Evolutionary conservation across 495 filamentous ascomycete species (phyloP).

Genomic region (Aspergillus baeticus): DNA sequence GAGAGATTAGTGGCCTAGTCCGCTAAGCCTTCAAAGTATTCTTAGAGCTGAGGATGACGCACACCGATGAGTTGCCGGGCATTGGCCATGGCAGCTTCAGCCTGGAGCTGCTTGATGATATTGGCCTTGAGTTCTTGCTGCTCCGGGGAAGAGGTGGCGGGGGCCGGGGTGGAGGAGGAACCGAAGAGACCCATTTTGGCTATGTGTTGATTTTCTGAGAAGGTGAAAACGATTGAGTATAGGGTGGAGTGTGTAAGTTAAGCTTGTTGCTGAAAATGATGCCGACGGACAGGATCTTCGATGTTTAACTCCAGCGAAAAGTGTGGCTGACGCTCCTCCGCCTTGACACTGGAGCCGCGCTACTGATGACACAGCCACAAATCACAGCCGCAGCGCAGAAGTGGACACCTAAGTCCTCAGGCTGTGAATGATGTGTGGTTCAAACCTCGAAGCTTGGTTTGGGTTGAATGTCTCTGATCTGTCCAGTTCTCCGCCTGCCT

Average conservation of each 20-base stretch:
- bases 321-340: not conserved
- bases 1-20: not conserved
- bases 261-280: not conserved
- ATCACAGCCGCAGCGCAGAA: not conserved
- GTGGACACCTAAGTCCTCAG: constrained; percentile 11
- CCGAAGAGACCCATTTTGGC: constrained; percentile 44
- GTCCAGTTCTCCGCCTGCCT: constrained; percentile 20
- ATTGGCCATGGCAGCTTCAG: constrained; percentile 73
- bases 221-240: not conserved
- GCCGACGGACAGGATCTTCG: constrained; percentile 7
- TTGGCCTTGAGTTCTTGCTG: constrained; percentile 60
- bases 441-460: constrained; percentile 1
- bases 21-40: not conserved
- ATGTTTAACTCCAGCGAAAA: not conserved
- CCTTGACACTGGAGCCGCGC: not conserved
- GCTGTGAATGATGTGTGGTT: constrained; percentile 2
- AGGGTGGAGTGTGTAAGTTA: not conserved
- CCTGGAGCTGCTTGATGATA: constrained; percentile 71
- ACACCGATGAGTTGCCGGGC: constrained; percentile 74
- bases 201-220: not conserved
- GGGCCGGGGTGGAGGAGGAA: constrained; percentile 25
- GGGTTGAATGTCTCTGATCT: constrained; percentile 14
- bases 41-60: constrained; percentile 23
- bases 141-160: constrained; percentile 29
- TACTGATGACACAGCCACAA: not conserved